phyloP scores from a whole-genome alignment of 805 yeast genomes.

The Ogataea sp. region DNA sequence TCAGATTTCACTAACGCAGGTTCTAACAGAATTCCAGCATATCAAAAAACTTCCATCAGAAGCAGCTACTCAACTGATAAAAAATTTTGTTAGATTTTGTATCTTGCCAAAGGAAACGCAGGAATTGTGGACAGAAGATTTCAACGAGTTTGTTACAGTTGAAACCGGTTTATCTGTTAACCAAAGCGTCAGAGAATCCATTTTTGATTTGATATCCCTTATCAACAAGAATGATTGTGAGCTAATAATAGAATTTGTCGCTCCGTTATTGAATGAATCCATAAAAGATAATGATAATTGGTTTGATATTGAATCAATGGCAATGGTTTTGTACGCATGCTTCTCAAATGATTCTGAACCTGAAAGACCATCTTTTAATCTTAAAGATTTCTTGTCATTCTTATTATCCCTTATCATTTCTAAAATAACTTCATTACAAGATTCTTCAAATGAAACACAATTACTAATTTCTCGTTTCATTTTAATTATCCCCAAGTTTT shows the following conservation, averaged over 20 bases:
- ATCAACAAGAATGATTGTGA: slow-evolving; percentile 33
- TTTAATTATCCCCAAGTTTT: slow-evolving; percentile 45
- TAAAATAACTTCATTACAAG: slow-evolving; percentile 7
- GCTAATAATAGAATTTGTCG: slow-evolving; percentile 13
- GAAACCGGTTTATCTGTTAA: slow-evolving; percentile 63
- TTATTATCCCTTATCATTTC: slow-evolving; percentile 2
- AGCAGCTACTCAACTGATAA: slow-evolving; percentile 12
- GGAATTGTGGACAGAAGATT: slow-evolving; percentile 49
- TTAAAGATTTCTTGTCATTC: slow-evolving; percentile 16
- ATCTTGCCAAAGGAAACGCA: slow-evolving; percentile 32
- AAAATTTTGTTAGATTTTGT: slow-evolving; percentile 30
- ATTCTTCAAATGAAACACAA: slow-evolving; percentile 7
- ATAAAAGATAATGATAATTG: slow-evolving; percentile 1
- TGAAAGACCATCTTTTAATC: slow-evolving; percentile 11
- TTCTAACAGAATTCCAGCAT: slow-evolving; percentile 15
- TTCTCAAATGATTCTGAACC: slow-evolving; percentile 30
- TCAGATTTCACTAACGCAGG: slow-evolving; percentile 23
- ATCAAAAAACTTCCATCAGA: slow-evolving; percentile 5
- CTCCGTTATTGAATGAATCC: slow-evolving; percentile 8
- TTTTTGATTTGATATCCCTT: slow-evolving; percentile 48
- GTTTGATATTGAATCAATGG: slow-evolving; percentile 27
- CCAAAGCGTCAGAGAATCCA: slow-evolving; percentile 49
- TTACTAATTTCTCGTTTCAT: slow-evolving; percentile 42
- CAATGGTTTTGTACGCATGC: slow-evolving; percentile 32
- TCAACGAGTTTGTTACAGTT: slow-evolving; percentile 62